These are phyloP conservation scores for Chimonanthus salicifolius DNA, from an alignment of 164 flowering plant species.

Conservation along the genomic window DNA sequence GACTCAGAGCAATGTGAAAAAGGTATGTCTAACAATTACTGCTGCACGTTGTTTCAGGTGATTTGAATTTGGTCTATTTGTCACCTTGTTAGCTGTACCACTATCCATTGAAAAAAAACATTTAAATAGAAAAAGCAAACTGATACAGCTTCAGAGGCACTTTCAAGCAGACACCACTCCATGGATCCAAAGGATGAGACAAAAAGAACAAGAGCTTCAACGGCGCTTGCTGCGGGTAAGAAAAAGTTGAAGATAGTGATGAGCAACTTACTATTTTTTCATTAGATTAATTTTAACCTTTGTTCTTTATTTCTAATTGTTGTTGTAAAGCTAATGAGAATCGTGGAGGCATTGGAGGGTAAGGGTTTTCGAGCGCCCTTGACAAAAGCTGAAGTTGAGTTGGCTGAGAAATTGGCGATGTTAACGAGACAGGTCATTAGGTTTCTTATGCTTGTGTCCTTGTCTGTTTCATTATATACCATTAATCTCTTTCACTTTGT, in stretches of 20 bases:
- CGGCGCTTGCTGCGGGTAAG: slow-evolving; percentile 89
- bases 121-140: neutral
- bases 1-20: slow-evolving; percentile 88
- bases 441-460: neutral
- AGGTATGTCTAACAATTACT: slow-evolving; percentile 31
- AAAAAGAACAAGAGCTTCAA: slow-evolving; percentile 87
- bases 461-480: neutral
- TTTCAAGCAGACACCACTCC: slow-evolving; percentile 95
- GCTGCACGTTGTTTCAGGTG: slow-evolving; percentile 5
- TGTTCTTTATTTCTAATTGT: neutral
- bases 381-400: slow-evolving; percentile 81
- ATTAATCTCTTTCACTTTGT: neutral
- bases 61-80: neutral
- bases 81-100: neutral
- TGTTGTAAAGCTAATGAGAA: slow-evolving; percentile 65
- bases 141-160: slow-evolving; percentile 87
- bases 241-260: neutral
- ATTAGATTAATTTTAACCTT: neutral
- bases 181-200: slow-evolving; percentile 75
- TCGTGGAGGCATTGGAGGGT: slow-evolving; percentile 86
- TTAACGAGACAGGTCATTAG: slow-evolving; percentile 70
- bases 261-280: neutral
- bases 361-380: slow-evolving; percentile 83
- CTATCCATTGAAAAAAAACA: too few species aligned
- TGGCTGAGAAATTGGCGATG: slow-evolving; percentile 83